A percentile compares a stretch with the other conserved stretches of the same genome.
These are phyloP conservation scores for Rosa chinensis DNA, from an alignment of 306 rosid genomes.

Conservation along the genomic window DNA sequence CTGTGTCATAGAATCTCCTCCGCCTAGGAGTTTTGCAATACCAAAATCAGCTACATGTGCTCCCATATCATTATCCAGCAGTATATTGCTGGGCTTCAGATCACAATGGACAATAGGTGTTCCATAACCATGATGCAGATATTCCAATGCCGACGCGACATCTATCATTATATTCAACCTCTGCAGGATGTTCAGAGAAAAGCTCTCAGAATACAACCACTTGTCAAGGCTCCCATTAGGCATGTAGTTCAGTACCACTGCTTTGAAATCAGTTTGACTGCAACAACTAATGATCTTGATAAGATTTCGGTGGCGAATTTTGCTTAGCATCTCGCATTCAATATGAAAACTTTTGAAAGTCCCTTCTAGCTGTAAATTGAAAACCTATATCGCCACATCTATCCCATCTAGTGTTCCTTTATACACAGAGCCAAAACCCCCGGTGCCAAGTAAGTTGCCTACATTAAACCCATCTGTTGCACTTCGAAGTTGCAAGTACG, in stretches of 20 bases:
- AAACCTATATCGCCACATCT: constrained; percentile 23
- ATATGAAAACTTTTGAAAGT: constrained; percentile 9
- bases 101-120: constrained; percentile 39
- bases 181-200: constrained; percentile 6
- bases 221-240: constrained; percentile 30
- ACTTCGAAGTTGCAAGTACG: constrained; percentile 22
- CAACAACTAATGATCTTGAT: constrained; percentile 23
- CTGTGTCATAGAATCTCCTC: constrained; percentile 14
- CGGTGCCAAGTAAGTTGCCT: constrained; percentile 13
- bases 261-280: constrained; percentile 23
- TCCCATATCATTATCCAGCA: constrained; percentile 42
- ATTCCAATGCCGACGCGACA: constrained; percentile 35
- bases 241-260: constrained; percentile 25
- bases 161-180: constrained; percentile 30
- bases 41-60: constrained; percentile 37
- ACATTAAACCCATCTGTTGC: constrained; percentile 25
- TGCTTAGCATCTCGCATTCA: constrained; percentile 18
- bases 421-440: constrained; percentile 24
- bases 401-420: constrained; percentile 23
- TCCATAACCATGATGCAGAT: constrained; percentile 44
- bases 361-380: constrained; percentile 22
- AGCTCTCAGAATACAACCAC: constrained; percentile 9
- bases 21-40: constrained; percentile 42
- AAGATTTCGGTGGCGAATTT: constrained; percentile 25
- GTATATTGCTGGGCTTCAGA: constrained; percentile 41